Evolutionary conservation across 192 early-diverging fungal species (phyloP), one percentile per base, ranked within the genome.

Genomic region (Coemansia sp.): DNA sequence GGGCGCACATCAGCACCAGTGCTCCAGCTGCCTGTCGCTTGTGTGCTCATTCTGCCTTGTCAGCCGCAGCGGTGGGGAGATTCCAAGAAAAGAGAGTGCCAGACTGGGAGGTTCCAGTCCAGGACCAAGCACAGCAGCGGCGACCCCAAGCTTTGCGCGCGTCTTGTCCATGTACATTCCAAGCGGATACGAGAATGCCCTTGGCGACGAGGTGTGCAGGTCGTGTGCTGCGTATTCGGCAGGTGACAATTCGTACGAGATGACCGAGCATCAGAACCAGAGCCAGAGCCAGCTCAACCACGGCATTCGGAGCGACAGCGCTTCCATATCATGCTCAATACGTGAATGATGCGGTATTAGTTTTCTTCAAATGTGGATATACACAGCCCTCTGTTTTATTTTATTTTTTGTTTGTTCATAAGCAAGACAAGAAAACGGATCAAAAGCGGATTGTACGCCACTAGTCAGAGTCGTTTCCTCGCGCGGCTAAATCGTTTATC

Each of bases 1-100:
- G 13, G 72, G 62, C 35, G 42, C 65, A 40, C 77, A 80, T 41
- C 77, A 80, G 61, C 73, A 75, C 56, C 78, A 80, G 43, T 80
- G 77, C 62, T 46, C 71, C 20, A 74, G 71, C 59, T 79, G 77
- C 40, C 62, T 74, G 41, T 60, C 69, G 49, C 71, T 79, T 0
- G 72, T 80, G 1, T 80, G 72, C 60, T 58, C 77, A 17, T 62
- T 59, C 34, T 80, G 72, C 52, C 70, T 74, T 43, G 64, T 42
- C 62, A 58, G 57, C 55, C 48, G 52, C 17, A 25, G n/a, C 33
- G 17, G 35, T 43, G 9, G 22, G n/a, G 22, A 36, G n/a, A 48
- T 43, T 11, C 11, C 38, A 11, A 40, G 35, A 38, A 54, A 38
- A 52, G 49, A 23, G 13, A 25, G 9, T 15, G 45, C 45, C 7